These are phyloP conservation scores for Pseudocercospora musae DNA, from an alignment of 2,329 filamentous ascomycete genomes.

Conservation along the genomic window DNA sequence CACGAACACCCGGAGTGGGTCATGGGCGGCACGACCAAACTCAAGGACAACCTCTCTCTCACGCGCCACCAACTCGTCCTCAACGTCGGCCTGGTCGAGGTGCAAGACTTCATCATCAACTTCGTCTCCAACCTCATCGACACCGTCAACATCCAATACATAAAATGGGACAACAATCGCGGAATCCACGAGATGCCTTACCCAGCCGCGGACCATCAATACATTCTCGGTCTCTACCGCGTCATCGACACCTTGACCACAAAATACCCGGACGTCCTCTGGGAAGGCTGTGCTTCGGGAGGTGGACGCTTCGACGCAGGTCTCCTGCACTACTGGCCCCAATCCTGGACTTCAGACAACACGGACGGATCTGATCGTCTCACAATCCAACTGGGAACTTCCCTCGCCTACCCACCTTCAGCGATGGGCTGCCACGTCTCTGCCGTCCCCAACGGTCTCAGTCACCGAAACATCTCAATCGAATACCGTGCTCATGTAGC, in stretches of 20 bases:
- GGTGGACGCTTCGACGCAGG: constrained; percentile 64
- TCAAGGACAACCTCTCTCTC: constrained; percentile 46
- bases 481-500: constrained; percentile 63
- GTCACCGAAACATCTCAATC: constrained; percentile 54
- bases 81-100: constrained; percentile 58
- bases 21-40: constrained; percentile 55
- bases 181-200: constrained; percentile 59
- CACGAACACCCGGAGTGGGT: constrained; percentile 62
- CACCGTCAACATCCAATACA: constrained; percentile 54
- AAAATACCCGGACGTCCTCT: constrained; percentile 60
- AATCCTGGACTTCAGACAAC: constrained; percentile 64
- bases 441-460: constrained; percentile 58
- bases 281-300: constrained; percentile 64
- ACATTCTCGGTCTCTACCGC: constrained; percentile 62
- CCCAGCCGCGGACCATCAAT: constrained; percentile 54
- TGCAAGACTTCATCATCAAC: constrained; percentile 61
- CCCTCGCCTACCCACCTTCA: constrained; percentile 59
- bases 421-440: constrained; percentile 66
- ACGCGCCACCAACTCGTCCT: constrained; percentile 59
- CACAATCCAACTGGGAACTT: constrained; percentile 62
- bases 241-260: constrained; percentile 60
- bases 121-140: constrained; percentile 55
- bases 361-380: constrained; percentile 62
- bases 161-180: constrained; percentile 69
- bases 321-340: constrained; percentile 62